Evolutionary conservation across 1,139 yeast species (phyloP).

Genomic region (Suhomyces bribrorum): DNA sequence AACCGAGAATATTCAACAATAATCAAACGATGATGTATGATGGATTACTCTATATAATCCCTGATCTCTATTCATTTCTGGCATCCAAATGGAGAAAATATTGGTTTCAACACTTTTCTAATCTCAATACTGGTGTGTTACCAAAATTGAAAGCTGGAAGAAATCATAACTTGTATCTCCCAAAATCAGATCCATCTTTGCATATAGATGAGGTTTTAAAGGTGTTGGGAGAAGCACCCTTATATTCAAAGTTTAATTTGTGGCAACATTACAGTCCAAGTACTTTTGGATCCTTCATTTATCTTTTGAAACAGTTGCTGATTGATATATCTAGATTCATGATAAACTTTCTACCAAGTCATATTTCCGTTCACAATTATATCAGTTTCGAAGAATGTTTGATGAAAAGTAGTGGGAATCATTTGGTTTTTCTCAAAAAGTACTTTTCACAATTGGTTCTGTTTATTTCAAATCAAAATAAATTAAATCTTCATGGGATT

Average conservation of each 20-base stretch:
- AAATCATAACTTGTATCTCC: not conserved
- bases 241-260: not conserved
- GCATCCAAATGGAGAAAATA: conserved; percentile 13
- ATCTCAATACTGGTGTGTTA: not conserved
- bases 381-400: not conserved
- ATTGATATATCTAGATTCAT: not conserved
- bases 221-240: not conserved
- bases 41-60: conserved; percentile 4
- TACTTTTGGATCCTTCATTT: not conserved
- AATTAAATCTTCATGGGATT: not conserved
- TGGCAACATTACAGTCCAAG: not conserved
- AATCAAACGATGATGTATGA: conserved; percentile 6
- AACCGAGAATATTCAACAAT: conserved; percentile 1
- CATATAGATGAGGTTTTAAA: not conserved
- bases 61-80: conserved; percentile 3
- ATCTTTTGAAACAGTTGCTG: not conserved
- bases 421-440: not conserved
- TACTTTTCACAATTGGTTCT: not conserved
- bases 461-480: not conserved
- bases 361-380: no score
- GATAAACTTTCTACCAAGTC: not conserved
- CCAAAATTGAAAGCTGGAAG: conserved; percentile 3
- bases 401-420: not conserved
- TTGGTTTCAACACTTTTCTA: conserved; percentile 11
- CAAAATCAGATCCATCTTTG: not conserved